Percentiles rank a stretch among this genome's conserved stretches.
Evolutionary conservation across 768 basidiomycete genomes (phyloP).

Genomic region (Tricholomella constricta): DNA sequence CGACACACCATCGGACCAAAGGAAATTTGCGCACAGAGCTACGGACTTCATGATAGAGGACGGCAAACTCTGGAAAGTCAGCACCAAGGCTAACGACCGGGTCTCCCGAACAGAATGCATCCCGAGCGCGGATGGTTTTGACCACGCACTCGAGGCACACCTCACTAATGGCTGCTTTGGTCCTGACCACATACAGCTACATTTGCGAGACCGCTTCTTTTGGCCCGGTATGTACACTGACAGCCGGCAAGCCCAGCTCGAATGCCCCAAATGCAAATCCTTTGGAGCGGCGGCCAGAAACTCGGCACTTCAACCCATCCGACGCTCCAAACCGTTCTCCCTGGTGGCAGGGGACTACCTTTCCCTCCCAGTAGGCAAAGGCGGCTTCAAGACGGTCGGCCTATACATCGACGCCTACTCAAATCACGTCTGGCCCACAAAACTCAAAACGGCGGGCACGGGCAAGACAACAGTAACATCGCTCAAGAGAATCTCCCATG

Average conservation of each 20-base stretch:
- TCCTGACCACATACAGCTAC: constrained; percentile 1
- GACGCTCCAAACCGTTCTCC: constrained; percentile 34
- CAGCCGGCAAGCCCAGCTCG: background rate
- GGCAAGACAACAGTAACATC: too few relatives aligned
- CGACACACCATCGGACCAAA: background rate
- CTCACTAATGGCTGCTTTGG: background rate
- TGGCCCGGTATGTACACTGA: background rate
- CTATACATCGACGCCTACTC: constrained; percentile 31
- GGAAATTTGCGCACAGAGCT: background rate
- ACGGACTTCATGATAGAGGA: constrained; percentile 4
- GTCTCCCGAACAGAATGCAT: background rate
- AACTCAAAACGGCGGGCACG: too few relatives aligned
- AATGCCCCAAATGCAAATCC: constrained; percentile 24
- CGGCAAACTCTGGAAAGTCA: constrained; percentile 5
- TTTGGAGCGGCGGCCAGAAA: constrained; percentile 33
- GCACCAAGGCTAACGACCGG: background rate
- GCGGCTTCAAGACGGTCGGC: constrained; percentile 23
- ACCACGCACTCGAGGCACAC: background rate
- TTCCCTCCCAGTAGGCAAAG: too few relatives aligned
- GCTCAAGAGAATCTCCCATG: too few relatives aligned
- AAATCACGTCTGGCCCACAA: constrained; percentile 30
- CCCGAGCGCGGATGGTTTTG: background rate
- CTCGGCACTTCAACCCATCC: constrained; percentile 38
- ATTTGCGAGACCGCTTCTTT: background rate
- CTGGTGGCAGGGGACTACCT: too few relatives aligned